Percentiles rank a stretch among this genome's conserved stretches.
Conservation (phyloP, 768 basidiomycete species). For the Neoboletus brunneissimus region DNA sequence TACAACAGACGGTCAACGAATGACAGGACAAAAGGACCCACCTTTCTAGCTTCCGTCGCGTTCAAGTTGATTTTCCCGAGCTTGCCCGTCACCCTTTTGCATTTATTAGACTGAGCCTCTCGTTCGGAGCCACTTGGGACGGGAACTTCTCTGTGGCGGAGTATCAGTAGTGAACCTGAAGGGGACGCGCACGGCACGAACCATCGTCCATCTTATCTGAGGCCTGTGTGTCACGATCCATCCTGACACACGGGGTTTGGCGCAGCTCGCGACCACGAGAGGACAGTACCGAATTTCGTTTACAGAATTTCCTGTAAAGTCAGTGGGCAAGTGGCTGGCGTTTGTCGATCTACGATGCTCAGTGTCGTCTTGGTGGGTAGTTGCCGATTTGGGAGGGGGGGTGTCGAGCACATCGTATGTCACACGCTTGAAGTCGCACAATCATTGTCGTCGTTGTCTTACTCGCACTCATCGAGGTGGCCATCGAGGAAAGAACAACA, state of each 20-base stretch:
- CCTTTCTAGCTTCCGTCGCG: too few species aligned
- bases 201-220: conserved; percentile 7
- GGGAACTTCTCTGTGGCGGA: conserved; percentile 1
- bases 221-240: not conserved
- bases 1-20: not conserved
- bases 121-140: conserved; percentile 9
- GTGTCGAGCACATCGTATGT: not conserved
- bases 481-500: not conserved
- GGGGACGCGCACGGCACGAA: not conserved
- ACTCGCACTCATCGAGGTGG: not conserved
- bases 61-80: not conserved
- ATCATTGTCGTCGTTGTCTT: not conserved
- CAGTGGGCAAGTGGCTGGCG: not conserved
- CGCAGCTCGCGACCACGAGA: conserved; percentile 8
- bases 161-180: not conserved
- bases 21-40: too few species aligned
- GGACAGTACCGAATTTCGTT: not conserved
- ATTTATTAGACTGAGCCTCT: not conserved
- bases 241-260: not conserved
- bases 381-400: too few species aligned
- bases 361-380: not conserved
- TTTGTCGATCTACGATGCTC: not conserved
- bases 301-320: not conserved
- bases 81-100: not conserved
- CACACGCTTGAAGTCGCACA: not conserved